Conservation (phyloP, 2,329 filamentous ascomycete species). For the Didymella pomorum region DNA sequence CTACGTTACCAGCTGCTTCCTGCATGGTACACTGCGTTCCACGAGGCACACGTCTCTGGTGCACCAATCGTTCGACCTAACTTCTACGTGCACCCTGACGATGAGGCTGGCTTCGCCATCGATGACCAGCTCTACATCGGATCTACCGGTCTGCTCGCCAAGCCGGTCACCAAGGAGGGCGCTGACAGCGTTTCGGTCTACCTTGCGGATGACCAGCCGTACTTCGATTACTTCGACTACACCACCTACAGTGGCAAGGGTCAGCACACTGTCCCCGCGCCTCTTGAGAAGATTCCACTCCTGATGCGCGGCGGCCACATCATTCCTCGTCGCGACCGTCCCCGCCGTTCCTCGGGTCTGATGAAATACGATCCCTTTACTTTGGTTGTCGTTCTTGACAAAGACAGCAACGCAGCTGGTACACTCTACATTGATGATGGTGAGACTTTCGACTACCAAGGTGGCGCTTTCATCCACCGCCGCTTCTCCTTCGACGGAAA, state of each 20-base stretch:
- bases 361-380: constrained; percentile 98
- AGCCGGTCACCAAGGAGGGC: constrained; percentile 84
- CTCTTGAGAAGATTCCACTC: constrained; percentile 85
- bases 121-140: constrained; percentile 96
- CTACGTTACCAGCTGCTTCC: constrained; percentile 90
- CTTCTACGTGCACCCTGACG: constrained; percentile 87
- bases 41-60: constrained; percentile 81
- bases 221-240: constrained; percentile 96
- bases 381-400: constrained; percentile 76
- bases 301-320: constrained; percentile 94
- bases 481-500: constrained; percentile 71
- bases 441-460: constrained; percentile 86
- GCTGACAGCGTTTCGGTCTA: constrained; percentile 79
- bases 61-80: constrained; percentile 90
- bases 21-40: constrained; percentile 97
- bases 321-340: constrained; percentile 86
- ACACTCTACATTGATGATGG: constrained; percentile 93
- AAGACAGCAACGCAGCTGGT: constrained; percentile 76
- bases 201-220: constrained; percentile 85
- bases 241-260: constrained; percentile 76
- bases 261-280: constrained; percentile 75
- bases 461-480: constrained; percentile 88
- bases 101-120: constrained; percentile 85
- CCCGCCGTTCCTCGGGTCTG: constrained; percentile 81
- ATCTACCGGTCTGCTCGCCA: constrained; percentile 86